Conservation (phyloP, 2,329 filamentous ascomycete genomes). For the Chaetomium strumarium region DNA sequence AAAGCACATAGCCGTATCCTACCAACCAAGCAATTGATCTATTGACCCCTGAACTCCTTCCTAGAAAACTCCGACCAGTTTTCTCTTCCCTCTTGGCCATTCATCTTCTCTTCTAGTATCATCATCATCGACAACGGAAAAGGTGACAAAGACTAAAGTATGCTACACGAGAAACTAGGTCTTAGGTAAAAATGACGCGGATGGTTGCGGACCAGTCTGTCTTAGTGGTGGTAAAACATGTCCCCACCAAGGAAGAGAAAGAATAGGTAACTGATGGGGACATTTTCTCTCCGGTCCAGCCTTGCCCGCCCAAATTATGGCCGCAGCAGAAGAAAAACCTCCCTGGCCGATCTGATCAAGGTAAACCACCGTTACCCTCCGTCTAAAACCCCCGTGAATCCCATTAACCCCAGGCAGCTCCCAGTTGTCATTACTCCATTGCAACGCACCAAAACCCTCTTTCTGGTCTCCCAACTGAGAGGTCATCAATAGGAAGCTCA, state of each 20-base stretch:
- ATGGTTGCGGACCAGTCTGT: not conserved
- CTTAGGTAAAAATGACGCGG: too few species aligned
- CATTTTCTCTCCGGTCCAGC: not conserved
- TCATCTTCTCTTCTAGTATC: not conserved
- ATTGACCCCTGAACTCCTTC: not conserved
- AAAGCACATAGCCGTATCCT: too few species aligned
- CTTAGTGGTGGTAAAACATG: not conserved
- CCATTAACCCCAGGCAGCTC: too few species aligned
- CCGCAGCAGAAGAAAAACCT: too few species aligned
- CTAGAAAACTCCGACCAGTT: not conserved
- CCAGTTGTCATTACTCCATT: too few species aligned
- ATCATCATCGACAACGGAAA: not conserved
- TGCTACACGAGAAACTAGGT: not conserved
- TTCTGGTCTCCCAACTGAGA: not conserved
- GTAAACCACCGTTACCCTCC: too few species aligned
- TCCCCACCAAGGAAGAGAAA: not conserved
- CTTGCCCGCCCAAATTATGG: not conserved
- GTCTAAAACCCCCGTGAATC: too few species aligned
- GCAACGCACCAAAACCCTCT: not conserved
- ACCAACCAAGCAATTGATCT: too few species aligned
- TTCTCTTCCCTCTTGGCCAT: not conserved
- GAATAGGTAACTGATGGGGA: not conserved
- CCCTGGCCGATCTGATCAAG: too few species aligned
- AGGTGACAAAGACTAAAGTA: not conserved
- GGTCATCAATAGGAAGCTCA: slow-evolving; percentile 10